Base-by-base conservation (phyloP, 2,329 filamentous ascomycete species). In the Diplodia sapinea region DNA sequence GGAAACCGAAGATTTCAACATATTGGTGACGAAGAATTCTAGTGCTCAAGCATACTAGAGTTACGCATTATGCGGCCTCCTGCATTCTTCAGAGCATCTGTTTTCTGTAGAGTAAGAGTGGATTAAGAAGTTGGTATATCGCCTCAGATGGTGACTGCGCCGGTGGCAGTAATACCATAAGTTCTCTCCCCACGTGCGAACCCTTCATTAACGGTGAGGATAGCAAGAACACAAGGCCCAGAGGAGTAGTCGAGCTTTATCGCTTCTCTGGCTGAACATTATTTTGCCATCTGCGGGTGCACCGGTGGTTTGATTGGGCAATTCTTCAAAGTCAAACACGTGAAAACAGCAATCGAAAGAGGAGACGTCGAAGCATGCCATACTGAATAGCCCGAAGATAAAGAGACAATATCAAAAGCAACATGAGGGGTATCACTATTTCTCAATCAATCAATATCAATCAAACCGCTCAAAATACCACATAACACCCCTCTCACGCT, bases 371-470 rank as follows among this genome's bases (percentile, higher is more conserved):
- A n/a, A n/a, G 17, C 1, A 47, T 8, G 13, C 8, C 8, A 47
- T 20, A n/a, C n/a, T n/a, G n/a, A n/a, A 47, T 20, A 9, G 7
- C 8, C 20, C n/a, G 20, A 47, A 47, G 2, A 47, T 47, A 9
- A n/a, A 47, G n/a, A 43, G 23, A 38, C n/a, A 11, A 23, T 33
- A 26, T 13, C 33, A 50, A 23, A 26, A 29, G 15, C 29, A 50
- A 49, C 12, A 43, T 49, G 7, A 20, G 57, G 57, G 57, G 57
- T 62, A 62, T 62, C 57, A 62, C 36, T 62, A 23, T n/a, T 49
- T 33, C 57, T 33, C 23, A 57, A 29, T 47, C 56, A 38, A 47
- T 43, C 62, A 12, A 38, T 26, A 26, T 11, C 36, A 38, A 12
- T 38, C 36, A 38, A 66, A 66, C 57, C 56, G 61, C 69, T 33